Base-by-base conservation (phyloP, 805 yeast genomes). In the Jamesozyma spencerorum region DNA sequence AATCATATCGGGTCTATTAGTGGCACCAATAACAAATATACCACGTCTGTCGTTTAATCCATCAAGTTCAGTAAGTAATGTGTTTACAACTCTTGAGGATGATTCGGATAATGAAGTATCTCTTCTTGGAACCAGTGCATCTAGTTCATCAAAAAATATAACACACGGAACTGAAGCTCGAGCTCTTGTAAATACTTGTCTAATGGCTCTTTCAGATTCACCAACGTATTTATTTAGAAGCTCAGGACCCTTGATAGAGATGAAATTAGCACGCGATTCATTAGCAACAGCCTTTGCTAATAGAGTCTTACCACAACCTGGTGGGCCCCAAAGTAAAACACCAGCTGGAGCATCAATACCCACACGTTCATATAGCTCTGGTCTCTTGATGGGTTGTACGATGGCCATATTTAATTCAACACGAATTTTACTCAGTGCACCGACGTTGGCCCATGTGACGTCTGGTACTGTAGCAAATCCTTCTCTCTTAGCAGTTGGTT, bases 391-490 rank as follows among this genome's bases (percentile, higher is more conserved):
- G 1, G 98, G 98, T 59, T 90, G 97, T 1, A 92, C 98, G 47
- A 92, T 86, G 12, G 97, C 95, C 92, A 87, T 86, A 57, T 92
- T 95, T 24, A 92, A 68, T 60, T 92, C 97, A 58, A 85, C 80
- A 50, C 98, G 72, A 28, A 86, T 79, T 14, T 75, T 71, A 6
- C 75, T 64, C 45, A 92, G 69, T 0, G 97, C 98, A 47, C 98
- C 98, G 28, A 92, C 95, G 56, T 81, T 83, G 5, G 80, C 74
- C 98, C 98, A 92, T 5, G 94, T 79, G 3, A 92, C 96, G 58
- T 92, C 97, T 0, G 98, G 98, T 11, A 92, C 94, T 0, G 97
- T 92, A 0, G 98, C 97, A 64, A 92, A 92, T 0, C 98, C 98
- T 69, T 92, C 98, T 60, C 98, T 80, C 57, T 88, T 90, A 1